Evolutionary conservation across 169 alveolate genomes (phyloP), one percentile per base, ranked within the genome.

Genomic region (Plasmodium falciparum): DNA sequence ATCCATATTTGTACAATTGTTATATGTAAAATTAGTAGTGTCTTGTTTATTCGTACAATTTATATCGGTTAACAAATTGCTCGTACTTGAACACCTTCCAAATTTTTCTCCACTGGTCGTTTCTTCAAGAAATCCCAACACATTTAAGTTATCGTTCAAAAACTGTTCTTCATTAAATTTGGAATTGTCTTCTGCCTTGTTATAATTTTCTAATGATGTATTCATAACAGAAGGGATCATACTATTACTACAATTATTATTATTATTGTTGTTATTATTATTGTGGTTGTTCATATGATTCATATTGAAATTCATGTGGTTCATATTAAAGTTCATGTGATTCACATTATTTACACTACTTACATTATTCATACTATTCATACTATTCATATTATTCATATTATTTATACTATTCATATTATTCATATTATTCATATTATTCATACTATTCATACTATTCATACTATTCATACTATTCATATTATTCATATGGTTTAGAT

Each of bases 151-250:
- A 15, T 75, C 88, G 49, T 75, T 75, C 24, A 75, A 52, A 75
- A 75, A 75, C 62, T 75, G 88, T 29, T 75, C 88, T 26, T 75
- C 88, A 62, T 45, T 75, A 33, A 75, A 75, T 26, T 75, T 75
- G 11, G 74, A 17, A 9, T 24, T 39, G 2, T 75, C 88, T 50
- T 75, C 88, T 4, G 61, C 54, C 52, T 75, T 75, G 24, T 61
- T 43, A 29, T 43, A 75, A 47, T 59, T 62, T 58, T 50, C 47
- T 58, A 54, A 24, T 20, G 72, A 13, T 6, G 26, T 45, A 1
- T 9, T 8, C 73, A 15, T 26, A 74, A 11, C 33, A 74, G 11
- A 69, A 58, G n/a, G 69, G 7, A 5, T 73, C 24, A 5, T 59
- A 52, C n/a, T 43, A 12, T n/a, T 67, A 67, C 9, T 11, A 12